phyloP scores from a whole-genome alignment of 2,329 filamentous ascomycete genomes.

The Tolypocladium endophyticum region DNA sequence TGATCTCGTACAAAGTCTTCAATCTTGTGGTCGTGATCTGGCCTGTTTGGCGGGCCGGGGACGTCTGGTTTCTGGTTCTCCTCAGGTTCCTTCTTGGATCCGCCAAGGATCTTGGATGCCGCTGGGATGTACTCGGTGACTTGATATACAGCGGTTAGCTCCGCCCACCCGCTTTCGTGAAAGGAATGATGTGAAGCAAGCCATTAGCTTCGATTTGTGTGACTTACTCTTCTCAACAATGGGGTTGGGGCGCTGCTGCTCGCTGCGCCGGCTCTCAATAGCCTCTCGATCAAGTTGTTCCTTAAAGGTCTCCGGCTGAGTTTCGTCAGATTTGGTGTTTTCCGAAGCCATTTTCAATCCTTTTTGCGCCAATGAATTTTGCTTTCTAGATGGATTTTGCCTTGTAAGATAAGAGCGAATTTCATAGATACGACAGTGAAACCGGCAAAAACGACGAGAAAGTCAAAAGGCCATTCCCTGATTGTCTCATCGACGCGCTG shows the following conservation, averaged over 20 bases:
- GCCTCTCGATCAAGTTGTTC: slow-evolving; percentile 32
- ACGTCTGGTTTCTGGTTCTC: slow-evolving; percentile 9
- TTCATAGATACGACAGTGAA: background rate
- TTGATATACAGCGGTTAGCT: slow-evolving; percentile 7
- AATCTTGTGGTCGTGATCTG: slow-evolving; percentile 35
- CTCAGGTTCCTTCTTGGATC: slow-evolving; percentile 15
- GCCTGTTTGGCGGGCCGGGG: slow-evolving; percentile 30
- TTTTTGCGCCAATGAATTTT: background rate
- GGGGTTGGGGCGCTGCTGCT: slow-evolving; percentile 18
- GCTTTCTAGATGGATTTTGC: background rate
- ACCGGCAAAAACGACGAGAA: background rate
- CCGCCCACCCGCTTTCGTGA: background rate
- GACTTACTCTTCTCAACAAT: slow-evolving; percentile 32
- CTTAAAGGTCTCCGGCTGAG: slow-evolving; percentile 26
- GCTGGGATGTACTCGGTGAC: slow-evolving; percentile 33
- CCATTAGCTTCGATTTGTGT: background rate
- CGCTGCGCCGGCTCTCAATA: slow-evolving; percentile 16
- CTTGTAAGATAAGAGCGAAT: no score
- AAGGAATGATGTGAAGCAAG: background rate
- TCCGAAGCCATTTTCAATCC: slow-evolving; percentile 4
- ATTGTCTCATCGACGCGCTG: background rate
- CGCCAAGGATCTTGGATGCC: slow-evolving; percentile 29
- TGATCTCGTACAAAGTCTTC: slow-evolving; percentile 43
- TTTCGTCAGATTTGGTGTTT: background rate
- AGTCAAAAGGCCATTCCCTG: background rate